These are phyloP conservation scores for Ogataea pilisensis DNA, from an alignment of 805 yeast genomes.

Conservation along the genomic window DNA sequence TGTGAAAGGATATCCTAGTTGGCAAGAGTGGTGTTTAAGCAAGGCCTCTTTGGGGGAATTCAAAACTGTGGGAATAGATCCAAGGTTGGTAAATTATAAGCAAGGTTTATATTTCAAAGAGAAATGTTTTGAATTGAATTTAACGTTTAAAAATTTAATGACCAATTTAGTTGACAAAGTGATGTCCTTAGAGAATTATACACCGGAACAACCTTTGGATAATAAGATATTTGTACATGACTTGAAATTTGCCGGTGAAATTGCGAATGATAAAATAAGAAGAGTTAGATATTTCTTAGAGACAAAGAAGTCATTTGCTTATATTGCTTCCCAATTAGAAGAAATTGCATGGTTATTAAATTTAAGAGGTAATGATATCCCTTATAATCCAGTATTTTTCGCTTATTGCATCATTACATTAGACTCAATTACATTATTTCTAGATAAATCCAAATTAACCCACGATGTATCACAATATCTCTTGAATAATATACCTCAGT, in stretches of 20 bases:
- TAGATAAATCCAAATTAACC: slow-evolving; percentile 39
- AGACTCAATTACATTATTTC: slow-evolving; percentile 35
- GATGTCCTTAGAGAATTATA: slow-evolving; percentile 45
- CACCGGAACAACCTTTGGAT: slow-evolving; percentile 17
- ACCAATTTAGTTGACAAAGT: slow-evolving; percentile 70
- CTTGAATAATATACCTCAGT: slow-evolving; percentile 17
- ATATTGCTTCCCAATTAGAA: slow-evolving; percentile 49
- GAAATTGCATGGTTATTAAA: slow-evolving; percentile 53
- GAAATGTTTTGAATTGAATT: slow-evolving; percentile 31
- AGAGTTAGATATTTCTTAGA: slow-evolving; percentile 27
- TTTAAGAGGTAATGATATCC: slow-evolving; percentile 62
- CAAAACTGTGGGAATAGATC: slow-evolving; percentile 76
- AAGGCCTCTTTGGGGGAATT: slow-evolving; percentile 44
- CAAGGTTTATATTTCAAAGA: slow-evolving; percentile 39
- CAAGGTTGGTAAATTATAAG: slow-evolving; percentile 57
- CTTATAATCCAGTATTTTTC: slow-evolving; percentile 83
- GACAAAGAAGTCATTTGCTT: slow-evolving; percentile 34
- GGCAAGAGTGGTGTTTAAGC: slow-evolving; percentile 76
- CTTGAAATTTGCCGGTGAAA: slow-evolving; percentile 40
- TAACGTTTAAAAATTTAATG: slow-evolving; percentile 47
- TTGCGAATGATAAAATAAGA: slow-evolving; percentile 33
- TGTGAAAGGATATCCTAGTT: slow-evolving; percentile 58
- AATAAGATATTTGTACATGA: slow-evolving; percentile 33
- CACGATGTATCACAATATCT: slow-evolving; percentile 18
- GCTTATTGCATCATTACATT: slow-evolving; percentile 50